A percentile compares a stretch with the other conserved stretches of the same genome.
Conservation (phyloP, 2,329 filamentous ascomycete genomes). For the Trichophyton equinum region DNA sequence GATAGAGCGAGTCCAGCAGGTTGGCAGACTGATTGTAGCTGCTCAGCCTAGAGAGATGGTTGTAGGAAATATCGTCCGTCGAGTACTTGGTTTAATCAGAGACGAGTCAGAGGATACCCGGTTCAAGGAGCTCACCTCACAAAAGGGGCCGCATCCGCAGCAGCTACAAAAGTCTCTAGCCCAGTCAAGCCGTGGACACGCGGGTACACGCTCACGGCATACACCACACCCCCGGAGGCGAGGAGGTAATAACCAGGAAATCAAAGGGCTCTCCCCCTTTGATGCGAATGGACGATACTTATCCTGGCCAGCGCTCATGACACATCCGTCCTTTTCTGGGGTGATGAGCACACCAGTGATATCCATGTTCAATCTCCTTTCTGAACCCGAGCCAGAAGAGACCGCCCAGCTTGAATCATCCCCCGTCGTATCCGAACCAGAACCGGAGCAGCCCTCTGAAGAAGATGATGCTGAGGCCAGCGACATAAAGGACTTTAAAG, state of each 20-base stretch:
- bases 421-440: slow-evolving; percentile 20
- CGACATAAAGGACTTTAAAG: slow-evolving; percentile 56
- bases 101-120: slow-evolving; percentile 78
- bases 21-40: slow-evolving; percentile 63
- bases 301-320: slow-evolving; percentile 40
- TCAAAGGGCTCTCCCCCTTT: slow-evolving; percentile 1
- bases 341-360: slow-evolving; percentile 42
- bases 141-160: slow-evolving; percentile 6
- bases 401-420: slow-evolving; percentile 30
- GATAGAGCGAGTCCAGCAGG: slow-evolving; percentile 63
- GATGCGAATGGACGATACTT: slow-evolving; percentile 20
- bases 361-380: slow-evolving; percentile 80
- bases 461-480: slow-evolving; percentile 16
- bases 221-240: neutral
- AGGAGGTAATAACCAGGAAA: neutral
- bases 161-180: neutral
- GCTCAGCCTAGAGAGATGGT: slow-evolving; percentile 85
- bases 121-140: slow-evolving; percentile 46
- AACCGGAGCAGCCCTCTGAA: no score
- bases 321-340: slow-evolving; percentile 16
- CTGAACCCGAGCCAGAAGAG: slow-evolving; percentile 44
- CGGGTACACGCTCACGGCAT: neutral
- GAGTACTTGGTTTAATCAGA: slow-evolving; percentile 78
- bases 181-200: neutral
- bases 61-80: slow-evolving; percentile 85